These are phyloP conservation scores for Nemania sp. DNA, from an alignment of 2,329 filamentous ascomycete genomes.

Conservation along the genomic window DNA sequence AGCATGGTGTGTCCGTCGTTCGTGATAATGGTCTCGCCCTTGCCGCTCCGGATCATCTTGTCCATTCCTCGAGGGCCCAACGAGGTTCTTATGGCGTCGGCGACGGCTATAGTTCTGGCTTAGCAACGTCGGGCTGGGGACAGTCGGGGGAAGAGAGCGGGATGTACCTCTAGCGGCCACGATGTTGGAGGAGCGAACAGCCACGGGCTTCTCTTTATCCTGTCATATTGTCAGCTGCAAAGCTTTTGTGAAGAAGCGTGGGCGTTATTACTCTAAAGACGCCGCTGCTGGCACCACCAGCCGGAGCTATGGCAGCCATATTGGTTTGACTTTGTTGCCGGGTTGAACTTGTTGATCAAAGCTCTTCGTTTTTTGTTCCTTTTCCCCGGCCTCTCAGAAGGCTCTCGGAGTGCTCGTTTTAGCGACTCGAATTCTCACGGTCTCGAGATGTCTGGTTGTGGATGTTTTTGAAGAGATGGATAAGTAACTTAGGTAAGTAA, in stretches of 20 bases:
- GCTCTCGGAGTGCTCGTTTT: not conserved
- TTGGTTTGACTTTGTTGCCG: conserved; percentile 23
- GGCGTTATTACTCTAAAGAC: conserved; percentile 58
- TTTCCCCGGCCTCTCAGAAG: too few species aligned
- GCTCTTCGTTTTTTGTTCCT: too few species aligned
- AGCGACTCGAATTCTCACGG: not conserved
- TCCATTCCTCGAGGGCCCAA: conserved; percentile 97
- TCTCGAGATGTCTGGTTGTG: not conserved
- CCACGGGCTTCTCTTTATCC: conserved; percentile 98
- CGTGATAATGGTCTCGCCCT: conserved; percentile 97
- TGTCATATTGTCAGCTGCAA: conserved; percentile 40
- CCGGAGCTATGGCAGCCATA: conserved; percentile 53
- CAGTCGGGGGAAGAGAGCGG: conserved; percentile 48
- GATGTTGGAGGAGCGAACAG: conserved; percentile 95
- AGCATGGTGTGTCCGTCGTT: conserved; percentile 99
- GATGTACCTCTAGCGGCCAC: conserved; percentile 80
- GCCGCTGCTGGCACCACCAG: conserved; percentile 48
- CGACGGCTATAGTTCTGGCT: conserved; percentile 68
- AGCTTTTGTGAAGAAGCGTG: conserved; percentile 5
- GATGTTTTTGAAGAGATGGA: conserved; percentile 13
- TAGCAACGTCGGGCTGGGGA: conserved; percentile 36
- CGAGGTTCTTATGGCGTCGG: conserved; percentile 96
- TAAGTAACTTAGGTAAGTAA: too few species aligned
- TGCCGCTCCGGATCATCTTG: conserved; percentile 98
- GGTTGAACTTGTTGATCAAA: not conserved